Percentiles rank a stretch among this genome's conserved stretches.
phyloP scores from a whole-genome alignment of 371 early-diverging fungal species.

The Rhizopus microsporus region DNA sequence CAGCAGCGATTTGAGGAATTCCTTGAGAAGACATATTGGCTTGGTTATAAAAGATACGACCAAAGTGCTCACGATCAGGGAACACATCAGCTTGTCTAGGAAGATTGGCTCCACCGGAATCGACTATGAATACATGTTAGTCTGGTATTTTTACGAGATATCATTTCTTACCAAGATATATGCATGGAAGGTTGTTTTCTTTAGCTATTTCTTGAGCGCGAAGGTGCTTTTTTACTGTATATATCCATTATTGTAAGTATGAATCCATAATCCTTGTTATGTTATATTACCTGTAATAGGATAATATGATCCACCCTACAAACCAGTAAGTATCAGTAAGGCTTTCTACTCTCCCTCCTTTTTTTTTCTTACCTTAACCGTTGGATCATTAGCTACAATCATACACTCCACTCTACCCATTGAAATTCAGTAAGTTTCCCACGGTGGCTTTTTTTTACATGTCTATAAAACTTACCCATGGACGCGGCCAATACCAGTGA shows the following conservation, averaged over 20 bases:
- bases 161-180: conserved; percentile 76
- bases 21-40: conserved; percentile 85
- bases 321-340: conserved; percentile 22
- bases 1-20: conserved; percentile 96
- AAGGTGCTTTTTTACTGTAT: conserved; percentile 92
- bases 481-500: conserved; percentile 96
- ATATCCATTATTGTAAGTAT: not conserved
- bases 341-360: not conserved
- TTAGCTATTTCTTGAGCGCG: conserved; percentile 97
- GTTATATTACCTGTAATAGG: conserved; percentile 76
- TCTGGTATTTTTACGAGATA: not conserved
- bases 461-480: conserved; percentile 66
- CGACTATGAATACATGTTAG: conserved; percentile 56
- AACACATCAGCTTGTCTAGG: conserved; percentile 96
- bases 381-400: conserved; percentile 95
- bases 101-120: conserved; percentile 97
- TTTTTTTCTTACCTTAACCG: conserved; percentile 64
- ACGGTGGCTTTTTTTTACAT: conserved; percentile 10
- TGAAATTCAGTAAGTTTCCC: conserved; percentile 25
- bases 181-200: conserved; percentile 94
- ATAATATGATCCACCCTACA: conserved; percentile 95
- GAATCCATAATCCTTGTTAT: not conserved
- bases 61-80: conserved; percentile 98
- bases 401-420: conserved; percentile 83
- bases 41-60: conserved; percentile 96